phyloP scores from a whole-genome alignment of 345 rosid species.

The Euphorbia lathyris region DNA sequence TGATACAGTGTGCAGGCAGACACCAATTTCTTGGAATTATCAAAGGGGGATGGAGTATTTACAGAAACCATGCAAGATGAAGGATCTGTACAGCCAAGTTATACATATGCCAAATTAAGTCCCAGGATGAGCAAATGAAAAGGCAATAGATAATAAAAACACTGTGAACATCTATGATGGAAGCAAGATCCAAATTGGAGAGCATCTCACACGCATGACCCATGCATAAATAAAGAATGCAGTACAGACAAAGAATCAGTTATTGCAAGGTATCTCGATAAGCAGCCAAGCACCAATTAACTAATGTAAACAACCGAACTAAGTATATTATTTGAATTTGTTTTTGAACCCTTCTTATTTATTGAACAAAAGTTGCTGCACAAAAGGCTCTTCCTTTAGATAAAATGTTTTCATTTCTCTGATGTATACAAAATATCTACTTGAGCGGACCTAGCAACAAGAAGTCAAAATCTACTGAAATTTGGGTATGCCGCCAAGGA shows the following conservation, averaged over 20 bases:
- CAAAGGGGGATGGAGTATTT: constrained; percentile 61
- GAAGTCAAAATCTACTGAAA: background rate
- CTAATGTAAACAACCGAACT: background rate
- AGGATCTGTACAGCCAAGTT: constrained; percentile 61
- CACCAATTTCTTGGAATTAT: constrained; percentile 54
- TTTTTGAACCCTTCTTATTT: background rate
- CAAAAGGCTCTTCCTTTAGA: background rate
- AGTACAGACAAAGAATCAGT: background rate
- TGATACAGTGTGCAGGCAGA: constrained; percentile 91
- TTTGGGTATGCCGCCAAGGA: background rate
- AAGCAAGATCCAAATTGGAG: background rate
- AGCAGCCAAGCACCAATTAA: background rate
- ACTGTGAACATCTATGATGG: background rate
- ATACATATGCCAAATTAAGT: constrained; percentile 25
- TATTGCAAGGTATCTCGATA: background rate
- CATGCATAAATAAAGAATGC: background rate
- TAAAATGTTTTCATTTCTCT: background rate
- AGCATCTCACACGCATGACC: background rate
- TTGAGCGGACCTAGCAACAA: too few species aligned
- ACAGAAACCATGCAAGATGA: constrained; percentile 74
- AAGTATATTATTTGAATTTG: background rate
- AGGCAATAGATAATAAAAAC: background rate
- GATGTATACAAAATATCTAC: background rate
- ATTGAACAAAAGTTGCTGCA: background rate
- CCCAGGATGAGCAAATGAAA: constrained; percentile 11